Evolutionary conservation across 768 basidiomycete genomes (phyloP), one percentile per base, ranked within the genome.

Genomic region (Obba rivulosa): DNA sequence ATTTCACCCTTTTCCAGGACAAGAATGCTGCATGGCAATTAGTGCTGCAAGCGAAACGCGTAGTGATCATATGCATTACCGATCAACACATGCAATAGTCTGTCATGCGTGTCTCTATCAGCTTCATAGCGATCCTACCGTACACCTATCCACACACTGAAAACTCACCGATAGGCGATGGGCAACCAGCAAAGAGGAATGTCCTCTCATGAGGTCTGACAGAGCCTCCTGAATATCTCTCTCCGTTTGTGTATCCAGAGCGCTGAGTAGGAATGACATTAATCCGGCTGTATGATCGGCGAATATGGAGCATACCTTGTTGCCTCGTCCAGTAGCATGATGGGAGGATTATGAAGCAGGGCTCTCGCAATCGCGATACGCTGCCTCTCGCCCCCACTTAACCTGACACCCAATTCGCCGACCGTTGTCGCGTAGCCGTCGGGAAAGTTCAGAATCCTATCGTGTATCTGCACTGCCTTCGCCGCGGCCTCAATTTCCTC

Each of bases 1-100:
- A 98, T 85, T 59, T 83, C 80, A 3, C 95, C 94, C 60, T 96
- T 87, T 57, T 88, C 87, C 50, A 98, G 80, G 21, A 96, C 92
- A 43, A 95, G 69, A 58, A 98, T 96, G 46, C 89, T 90, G 60
- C 13, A 54, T 25, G 53, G 50, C 49, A 16, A 36, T 50, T 22
- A 42, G 41, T 37, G 31, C 31, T 36, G 31, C 13, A 25, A 7
- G 25, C 11, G n/a, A n/a, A 40, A 25, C 10, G 37, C 14, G 17
- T 46, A 17, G 21, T 23, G 22, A 23, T 37, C 35, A 13, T 23
- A 21, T 17, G 44, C 11, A 72, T 49, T 59, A 74, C 73, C 73
- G 35, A 53, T 81, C 79, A 41, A 76, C 73, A 47, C 73, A 70
- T 48, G 75, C 71, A 56, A 81, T 78, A 4, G 80, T 83, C 58